A percentile compares a stretch with the other conserved stretches of the same genome.
These are phyloP conservation scores for Poa annua DNA, from an alignment of 176 grass and related monocot genomes.

Conservation along the genomic window DNA sequence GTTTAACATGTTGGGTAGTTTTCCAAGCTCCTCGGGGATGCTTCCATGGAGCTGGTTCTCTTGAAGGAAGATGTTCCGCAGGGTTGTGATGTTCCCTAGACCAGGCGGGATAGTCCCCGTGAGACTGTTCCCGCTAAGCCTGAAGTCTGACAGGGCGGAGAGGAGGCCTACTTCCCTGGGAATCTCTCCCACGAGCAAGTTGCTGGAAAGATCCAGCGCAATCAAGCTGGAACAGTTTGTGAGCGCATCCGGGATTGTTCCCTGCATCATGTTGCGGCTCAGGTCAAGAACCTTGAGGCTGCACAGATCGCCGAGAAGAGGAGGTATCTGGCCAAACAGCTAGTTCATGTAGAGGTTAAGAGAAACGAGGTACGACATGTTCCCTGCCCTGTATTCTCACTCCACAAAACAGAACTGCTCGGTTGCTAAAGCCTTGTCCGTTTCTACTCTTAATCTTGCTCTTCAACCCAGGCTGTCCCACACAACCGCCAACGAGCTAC, in stretches of 20 bases:
- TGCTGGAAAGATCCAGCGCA: constrained; percentile 22
- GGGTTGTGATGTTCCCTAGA: constrained; percentile 44
- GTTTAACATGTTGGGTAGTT: neutral
- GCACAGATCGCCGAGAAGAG: neutral
- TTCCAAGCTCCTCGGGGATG: constrained; percentile 42
- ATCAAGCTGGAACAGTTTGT: constrained; percentile 31
- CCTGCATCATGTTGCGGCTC: neutral
- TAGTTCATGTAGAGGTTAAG: neutral
- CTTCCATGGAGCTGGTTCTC: constrained; percentile 31
- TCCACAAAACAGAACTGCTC: no score
- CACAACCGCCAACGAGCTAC: no score
- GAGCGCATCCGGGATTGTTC: constrained; percentile 16
- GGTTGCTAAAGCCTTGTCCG: no score
- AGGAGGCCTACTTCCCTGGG: constrained; percentile 41
- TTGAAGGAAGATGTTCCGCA: neutral
- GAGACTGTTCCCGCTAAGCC: constrained; percentile 25
- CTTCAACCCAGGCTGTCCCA: no score
- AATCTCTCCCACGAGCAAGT: constrained; percentile 39
- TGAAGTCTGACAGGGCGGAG: constrained; percentile 9
- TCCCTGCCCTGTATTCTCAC: no score
- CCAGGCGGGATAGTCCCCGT: constrained; percentile 47
- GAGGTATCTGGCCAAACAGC: constrained; percentile 5
- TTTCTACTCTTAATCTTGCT: no score
- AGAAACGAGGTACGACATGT: neutral
- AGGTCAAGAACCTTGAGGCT: neutral